Evolutionary conservation across 495 filamentous ascomycete genomes (phyloP).

Genomic region (Rhizodiscina lignyota): DNA sequence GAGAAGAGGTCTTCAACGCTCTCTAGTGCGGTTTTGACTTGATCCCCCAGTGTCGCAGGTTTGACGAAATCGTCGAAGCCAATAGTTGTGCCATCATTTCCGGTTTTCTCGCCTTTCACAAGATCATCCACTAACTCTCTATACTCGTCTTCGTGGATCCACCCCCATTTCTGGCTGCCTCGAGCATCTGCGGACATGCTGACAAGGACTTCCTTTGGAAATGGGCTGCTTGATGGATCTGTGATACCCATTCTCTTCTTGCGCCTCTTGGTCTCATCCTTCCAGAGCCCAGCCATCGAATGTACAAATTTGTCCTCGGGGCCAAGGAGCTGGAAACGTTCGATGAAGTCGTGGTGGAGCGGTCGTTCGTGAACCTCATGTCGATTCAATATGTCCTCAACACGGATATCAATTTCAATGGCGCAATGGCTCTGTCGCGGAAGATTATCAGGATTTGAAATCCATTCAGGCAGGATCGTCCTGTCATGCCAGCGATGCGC

Average conservation of each 20-base stretch:
- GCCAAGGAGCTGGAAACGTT: conserved; percentile 45
- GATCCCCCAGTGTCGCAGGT: conserved; percentile 30
- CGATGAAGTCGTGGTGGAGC: conserved; percentile 78
- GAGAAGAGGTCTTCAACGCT: conserved; percentile 78
- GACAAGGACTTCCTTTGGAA: conserved; percentile 60
- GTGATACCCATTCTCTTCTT: conserved; percentile 47
- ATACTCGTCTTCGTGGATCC: conserved; percentile 87
- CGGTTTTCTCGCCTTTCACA: conserved; percentile 41
- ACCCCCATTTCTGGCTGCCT: conserved; percentile 47
- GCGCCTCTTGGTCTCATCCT: conserved; percentile 69
- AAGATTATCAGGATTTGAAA: conserved; percentile 42
- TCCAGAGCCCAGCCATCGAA: conserved; percentile 90
- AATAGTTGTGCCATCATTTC: conserved; percentile 27
- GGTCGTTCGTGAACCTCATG: conserved; percentile 49
- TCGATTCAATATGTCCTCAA: conserved; percentile 78
- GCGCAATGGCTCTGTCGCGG: conserved; percentile 74
- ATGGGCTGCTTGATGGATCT: conserved; percentile 51
- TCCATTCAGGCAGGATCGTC: conserved; percentile 35
- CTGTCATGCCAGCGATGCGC: conserved; percentile 65
- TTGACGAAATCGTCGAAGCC: conserved; percentile 50
- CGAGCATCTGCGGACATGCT: conserved; percentile 75
- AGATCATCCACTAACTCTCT: conserved; percentile 41
- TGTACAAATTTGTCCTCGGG: conserved; percentile 67
- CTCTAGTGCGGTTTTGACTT: conserved; percentile 58
- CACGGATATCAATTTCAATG: conserved; percentile 76